Base-by-base conservation (phyloP, 2,329 filamentous ascomycete species). In the Furcasterigmium sp. region DNA sequence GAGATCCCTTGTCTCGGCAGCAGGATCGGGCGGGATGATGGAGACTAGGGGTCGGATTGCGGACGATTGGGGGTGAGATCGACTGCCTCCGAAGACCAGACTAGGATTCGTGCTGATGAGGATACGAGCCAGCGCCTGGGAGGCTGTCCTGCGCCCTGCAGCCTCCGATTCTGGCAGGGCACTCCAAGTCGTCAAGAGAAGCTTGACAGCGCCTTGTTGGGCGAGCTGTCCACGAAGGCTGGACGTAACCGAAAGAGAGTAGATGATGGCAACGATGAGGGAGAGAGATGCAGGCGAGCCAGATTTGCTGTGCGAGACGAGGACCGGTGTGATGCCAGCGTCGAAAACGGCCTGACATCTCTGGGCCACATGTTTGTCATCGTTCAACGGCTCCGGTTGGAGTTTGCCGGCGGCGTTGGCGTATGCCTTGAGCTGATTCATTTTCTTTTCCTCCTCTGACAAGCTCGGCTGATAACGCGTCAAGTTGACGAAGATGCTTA, bases 401-500 rank as follows among this genome's bases (percentile, higher is more conserved):
- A 72, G 60, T 47, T 79, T 78, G 56, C 88, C 90, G 5, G 83
- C 82, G 1, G 89, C 86, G 58, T 95, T 88, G 13, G 93, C 93
- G 56, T 97, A 98, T 3, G 90, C 88, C 69, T 95, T 96, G 36
- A 98, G 76, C 60, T 98, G 87, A 6, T 79, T 79, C 69, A 98
- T 88, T 57, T 87, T 89, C 68, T 91, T 93, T 56, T 96, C 85
- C 63, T 98, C 93, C 50, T 96, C 91, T 0, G 88, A 84, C 32
- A 91, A 72, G 8, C 72, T 71, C 7, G 90, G 90, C 32, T 80
- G 76, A 59, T 95, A 97, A 23, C 78, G 75, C 13, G 89, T 95
- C 41, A 98, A 69, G 57, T 97, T 96, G 43, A 81, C 73, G 51
- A 97, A 77, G 43, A 96, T 85, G 58, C 86, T 95, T 32, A 98